Conservation (phyloP, 2,329 filamentous ascomycete genomes). For the Daldinia sp. region DNA sequence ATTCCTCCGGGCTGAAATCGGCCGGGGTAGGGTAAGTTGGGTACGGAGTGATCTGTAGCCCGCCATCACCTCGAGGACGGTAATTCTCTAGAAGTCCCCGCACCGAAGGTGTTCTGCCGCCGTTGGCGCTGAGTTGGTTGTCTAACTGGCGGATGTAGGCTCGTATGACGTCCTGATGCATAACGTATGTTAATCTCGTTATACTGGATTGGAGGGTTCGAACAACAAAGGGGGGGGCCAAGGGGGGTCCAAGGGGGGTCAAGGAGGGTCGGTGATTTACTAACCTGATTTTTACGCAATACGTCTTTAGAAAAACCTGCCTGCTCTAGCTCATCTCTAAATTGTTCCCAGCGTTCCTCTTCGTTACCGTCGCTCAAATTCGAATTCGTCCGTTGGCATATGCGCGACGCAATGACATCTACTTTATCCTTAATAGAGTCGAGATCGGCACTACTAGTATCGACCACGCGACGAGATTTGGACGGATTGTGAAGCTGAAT, state of each 20-base stretch:
- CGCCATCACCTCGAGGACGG: slow-evolving; percentile 45
- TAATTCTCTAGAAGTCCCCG: slow-evolving; percentile 60
- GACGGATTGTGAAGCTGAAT: slow-evolving; percentile 61
- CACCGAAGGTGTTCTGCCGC: slow-evolving; percentile 57
- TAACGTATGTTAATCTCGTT: slow-evolving; percentile 19
- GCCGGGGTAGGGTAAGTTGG: slow-evolving; percentile 38
- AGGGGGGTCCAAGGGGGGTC: too few relatives aligned
- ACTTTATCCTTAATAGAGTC: slow-evolving; percentile 68
- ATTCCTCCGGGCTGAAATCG: slow-evolving; percentile 48
- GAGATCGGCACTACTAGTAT: slow-evolving; percentile 53
- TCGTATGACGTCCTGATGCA: slow-evolving; percentile 62
- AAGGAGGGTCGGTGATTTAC: too few relatives aligned
- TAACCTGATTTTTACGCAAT: slow-evolving; percentile 65
- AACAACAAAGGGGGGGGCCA: slow-evolving; percentile 1
- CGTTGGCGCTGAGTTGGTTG: slow-evolving; percentile 54
- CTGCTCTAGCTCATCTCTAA: slow-evolving; percentile 64
- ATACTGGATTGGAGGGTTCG: slow-evolving; percentile 21
- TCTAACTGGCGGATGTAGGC: slow-evolving; percentile 69
- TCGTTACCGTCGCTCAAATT: slow-evolving; percentile 54
- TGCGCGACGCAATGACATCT: slow-evolving; percentile 62
- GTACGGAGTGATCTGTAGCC: slow-evolving; percentile 42
- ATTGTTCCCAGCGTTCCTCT: slow-evolving; percentile 65
- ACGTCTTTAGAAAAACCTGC: slow-evolving; percentile 67
- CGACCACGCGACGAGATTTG: slow-evolving; percentile 49
- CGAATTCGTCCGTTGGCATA: slow-evolving; percentile 55